Conservation (phyloP, 2,329 filamentous ascomycete genomes). For the Penicillium sp. region DNA sequence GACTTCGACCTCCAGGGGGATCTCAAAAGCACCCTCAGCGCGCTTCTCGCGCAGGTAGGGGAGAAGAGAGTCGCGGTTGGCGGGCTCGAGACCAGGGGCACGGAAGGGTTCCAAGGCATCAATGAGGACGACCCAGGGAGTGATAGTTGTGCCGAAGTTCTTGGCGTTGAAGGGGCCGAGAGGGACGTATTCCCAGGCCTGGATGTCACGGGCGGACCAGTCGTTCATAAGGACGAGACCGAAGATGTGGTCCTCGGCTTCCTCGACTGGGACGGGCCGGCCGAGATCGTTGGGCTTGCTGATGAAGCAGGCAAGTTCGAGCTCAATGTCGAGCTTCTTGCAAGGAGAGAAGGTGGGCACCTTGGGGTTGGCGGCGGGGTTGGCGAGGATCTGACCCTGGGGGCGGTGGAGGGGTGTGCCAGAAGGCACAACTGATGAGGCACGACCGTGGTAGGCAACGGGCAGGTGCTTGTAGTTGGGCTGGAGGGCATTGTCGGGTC, state of each 20-base stretch:
- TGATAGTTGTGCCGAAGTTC: constrained; percentile 76
- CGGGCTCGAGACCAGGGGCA: constrained; percentile 49
- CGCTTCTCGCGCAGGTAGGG: constrained; percentile 63
- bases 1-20: constrained; percentile 62
- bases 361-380: constrained; percentile 60
- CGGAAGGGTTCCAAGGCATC: constrained; percentile 71
- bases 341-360: constrained; percentile 61
- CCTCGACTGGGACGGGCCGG: constrained; percentile 56
- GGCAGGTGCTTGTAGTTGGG: constrained; percentile 79
- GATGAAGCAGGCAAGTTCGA: constrained; percentile 75
- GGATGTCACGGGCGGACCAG: constrained; percentile 80
- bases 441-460: constrained; percentile 75
- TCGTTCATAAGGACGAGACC: constrained; percentile 81
- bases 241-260: constrained; percentile 70
- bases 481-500: constrained; percentile 67
- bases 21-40: constrained; percentile 60
- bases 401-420: constrained; percentile 71
- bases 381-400: constrained; percentile 66
- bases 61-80: constrained; percentile 54
- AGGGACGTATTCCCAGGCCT: constrained; percentile 80
- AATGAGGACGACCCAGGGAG: constrained; percentile 72
- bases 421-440: constrained; percentile 70
- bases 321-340: constrained; percentile 70
- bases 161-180: constrained; percentile 79
- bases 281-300: constrained; percentile 63